Base-by-base conservation (phyloP, 1,284 basidiomycete species). In the Agaricales sp. region DNA sequence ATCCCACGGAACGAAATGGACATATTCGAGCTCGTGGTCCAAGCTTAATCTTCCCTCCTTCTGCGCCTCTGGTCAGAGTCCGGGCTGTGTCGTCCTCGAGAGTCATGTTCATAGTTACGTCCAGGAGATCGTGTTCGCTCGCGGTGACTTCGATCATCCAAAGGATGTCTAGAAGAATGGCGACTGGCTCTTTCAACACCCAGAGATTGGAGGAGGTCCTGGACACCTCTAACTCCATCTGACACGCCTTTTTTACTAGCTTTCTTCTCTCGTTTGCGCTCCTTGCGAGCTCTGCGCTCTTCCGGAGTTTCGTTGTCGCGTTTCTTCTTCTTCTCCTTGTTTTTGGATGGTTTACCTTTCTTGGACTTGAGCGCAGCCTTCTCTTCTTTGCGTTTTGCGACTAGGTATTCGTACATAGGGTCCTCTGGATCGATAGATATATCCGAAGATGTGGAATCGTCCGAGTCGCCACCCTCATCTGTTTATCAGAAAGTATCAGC, bases 391-490 rank as follows among this genome's bases (percentile, higher is more conserved):
- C 81, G 73, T 61, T 86, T 73, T 14, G 79, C 72, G 44, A 88
- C 66, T 16, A 94, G 70, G 63, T 92, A 98, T 52, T 91, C 90
- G 16, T 87, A 82, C 96, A 99, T 99, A 0, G 96, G 96, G 66
- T 99, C 96, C 61, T 98, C 92, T 3, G 90, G 87, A 63, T 98
- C 94, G 51, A 94, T 86, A 3, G 79, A 75, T 45, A 82, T 80
- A 14, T 72, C 76, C 14, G 82, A 78, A 2, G 77, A 77, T 4
- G 73, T 84, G 3, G 80, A 82, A 3, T 81, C 81, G 43, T 83
- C 80, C 11, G 79, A 79, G 4, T 58, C 73, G 1, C 65, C 73
- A 35, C 70, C 76, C 24, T 70, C 78, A 43, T 76, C 82, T 75
- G 61, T 6, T 16, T n/a, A n/a, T n/a, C n/a, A n/a, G 18, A 41